Evolutionary conservation across 148 eudicot genomes (phyloP), one percentile per base, ranked within the genome.

Genomic region (Oxyria digyna): DNA sequence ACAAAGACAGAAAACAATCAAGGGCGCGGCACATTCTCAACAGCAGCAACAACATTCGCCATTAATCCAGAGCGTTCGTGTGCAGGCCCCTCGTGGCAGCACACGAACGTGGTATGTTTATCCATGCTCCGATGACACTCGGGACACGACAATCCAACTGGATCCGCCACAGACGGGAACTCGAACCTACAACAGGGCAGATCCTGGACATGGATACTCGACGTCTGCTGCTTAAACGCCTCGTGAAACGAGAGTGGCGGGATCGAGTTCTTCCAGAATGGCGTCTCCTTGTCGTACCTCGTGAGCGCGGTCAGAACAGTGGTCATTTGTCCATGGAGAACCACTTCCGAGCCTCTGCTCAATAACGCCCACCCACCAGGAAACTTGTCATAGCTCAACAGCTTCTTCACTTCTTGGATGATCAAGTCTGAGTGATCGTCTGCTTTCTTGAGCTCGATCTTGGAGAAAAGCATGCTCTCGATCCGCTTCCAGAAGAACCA

Each of bases 341-440:
- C 17, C 4, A 84, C 77, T 0, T 15, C 31, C 7, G 86, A 72
- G 4, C 91, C 91, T 21, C 69, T 72, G 31, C 82, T 74, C 1
- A 87, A 69, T 67, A 85, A 37, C 1, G 80, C 89, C 92, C 92
- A 85, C 2, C 82, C 79, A 0, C 76, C 80, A 6, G 73, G 75
- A n/a, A 57, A 35, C 79, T 76, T 75, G 73, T 87, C 85, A 6
- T 76, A 77, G 75, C 87, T 85, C 0, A 83, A 76, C 15, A 87
- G 62, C 55, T 76, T 83, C 76, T 81, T 76, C 67, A 87, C 73
- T 41, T 83, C 85, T 15, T 71, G 83, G 38, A 79, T 65, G 66
- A 79, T 64, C 4, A 69, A 43, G 32, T 87, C 92, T 0, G 18
- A 46, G 8, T 70, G 71, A 20, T 82, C 82, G 26, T 77, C 71